Evolutionary conservation across 78 protist species (phyloP).

Genomic region (Dictyostelium capitatum): DNA sequence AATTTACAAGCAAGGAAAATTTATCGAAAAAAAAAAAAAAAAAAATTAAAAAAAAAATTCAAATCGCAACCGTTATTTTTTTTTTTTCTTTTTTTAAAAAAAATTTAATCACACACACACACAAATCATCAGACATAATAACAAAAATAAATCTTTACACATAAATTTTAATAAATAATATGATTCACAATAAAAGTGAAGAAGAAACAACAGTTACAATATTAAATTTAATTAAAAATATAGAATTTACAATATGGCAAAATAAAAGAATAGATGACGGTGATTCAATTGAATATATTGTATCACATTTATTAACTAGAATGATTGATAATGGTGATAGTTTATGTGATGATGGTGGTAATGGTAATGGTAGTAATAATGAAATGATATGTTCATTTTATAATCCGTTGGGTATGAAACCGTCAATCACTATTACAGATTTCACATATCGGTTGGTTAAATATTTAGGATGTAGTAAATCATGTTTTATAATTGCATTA

Average conservation of each 20-base stretch:
- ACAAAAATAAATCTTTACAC: neutral
- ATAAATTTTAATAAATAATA: neutral
- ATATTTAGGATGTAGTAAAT: constrained; percentile 64
- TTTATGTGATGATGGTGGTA: neutral
- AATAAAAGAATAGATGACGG: neutral
- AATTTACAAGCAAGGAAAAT: neutral
- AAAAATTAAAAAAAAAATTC: neutral
- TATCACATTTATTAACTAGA: neutral
- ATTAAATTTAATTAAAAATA: neutral
- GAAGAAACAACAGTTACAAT: neutral
- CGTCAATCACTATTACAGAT: constrained; percentile 42
- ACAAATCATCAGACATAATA: too few species aligned
- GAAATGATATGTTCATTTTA: constrained; percentile 17
- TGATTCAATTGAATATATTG: constrained; percentile 29
- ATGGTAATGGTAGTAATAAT: neutral
- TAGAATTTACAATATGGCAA: constrained; percentile 10
- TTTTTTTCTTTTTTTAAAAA: neutral
- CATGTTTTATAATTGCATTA: constrained; percentile 45
- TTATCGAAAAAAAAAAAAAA: neutral
- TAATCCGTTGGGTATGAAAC: constrained; percentile 52
- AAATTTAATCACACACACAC: too few species aligned
- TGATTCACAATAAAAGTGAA: neutral
- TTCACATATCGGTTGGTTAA: constrained; percentile 28
- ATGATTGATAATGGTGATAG: neutral
- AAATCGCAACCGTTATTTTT: neutral